Base-by-base conservation (phyloP, 2,329 filamentous ascomycete species). In the Trichoderma sp. region DNA sequence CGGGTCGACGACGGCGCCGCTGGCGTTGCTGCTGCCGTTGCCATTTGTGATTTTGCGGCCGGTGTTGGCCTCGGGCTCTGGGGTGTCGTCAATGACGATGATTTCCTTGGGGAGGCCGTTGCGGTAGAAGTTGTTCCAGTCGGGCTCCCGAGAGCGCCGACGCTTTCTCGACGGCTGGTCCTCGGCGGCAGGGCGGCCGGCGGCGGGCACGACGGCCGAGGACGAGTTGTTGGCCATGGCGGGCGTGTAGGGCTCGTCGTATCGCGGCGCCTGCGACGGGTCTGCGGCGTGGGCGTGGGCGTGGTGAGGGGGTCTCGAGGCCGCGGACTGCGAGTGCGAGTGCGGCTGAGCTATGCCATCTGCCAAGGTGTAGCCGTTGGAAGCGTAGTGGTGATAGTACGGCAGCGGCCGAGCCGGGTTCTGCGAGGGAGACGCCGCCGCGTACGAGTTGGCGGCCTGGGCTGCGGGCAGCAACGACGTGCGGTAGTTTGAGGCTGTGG, bases 101-200 rank as follows among this genome's bases (percentile, higher is more conserved):
- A 96, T 89, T 81, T 96, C 92, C 77, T 93, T 91, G 28, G 92
- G 92, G 30, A 94, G 82, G 4, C 92, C 92, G 78, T 95, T 94
- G 77, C 90, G 91, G 79, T 94, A 95, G 77, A 94, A 96, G 72
- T 86, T 88, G 69, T 87, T 84, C 92, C 92, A 96, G 79, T 96
- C 90, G 60, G 91, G 91, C 73, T 89, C 85, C 77, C 85, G 86
- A 71, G 85, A 87, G 70, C 86, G 85, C 72, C 86, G 83, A 72
- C 85, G 83, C 77, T 88, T 89, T 72, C 83, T 77, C 43, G 79
- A 78, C 13, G 75, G 74, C 58, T 73, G 70, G 60, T 76, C 73
- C 32, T 77, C 73, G 64, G 77, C 75, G 71, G 21, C 46, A n/a
- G 51, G 32, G 37, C 39, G 63, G 16, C 46, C 56, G 16, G 77